phyloP scores from a whole-genome alignment of 805 yeast genomes.

The Barnettozyma vustinii region DNA sequence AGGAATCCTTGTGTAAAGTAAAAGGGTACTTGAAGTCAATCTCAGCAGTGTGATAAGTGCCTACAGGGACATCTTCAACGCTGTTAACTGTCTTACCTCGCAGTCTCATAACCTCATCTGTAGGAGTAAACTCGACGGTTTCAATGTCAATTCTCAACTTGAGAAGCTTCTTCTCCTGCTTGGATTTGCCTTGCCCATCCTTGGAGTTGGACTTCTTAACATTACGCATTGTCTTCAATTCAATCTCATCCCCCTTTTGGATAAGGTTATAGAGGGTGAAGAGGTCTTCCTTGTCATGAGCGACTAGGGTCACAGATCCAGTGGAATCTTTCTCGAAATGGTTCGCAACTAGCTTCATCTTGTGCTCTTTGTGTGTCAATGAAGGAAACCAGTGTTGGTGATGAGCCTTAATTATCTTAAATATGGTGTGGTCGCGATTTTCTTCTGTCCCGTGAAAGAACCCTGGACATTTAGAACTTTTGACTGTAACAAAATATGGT shows the following conservation, averaged over 20 bases:
- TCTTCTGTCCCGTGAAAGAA: not conserved
- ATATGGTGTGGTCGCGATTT: not conserved
- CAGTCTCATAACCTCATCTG: slow-evolving; percentile 69
- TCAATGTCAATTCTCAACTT: slow-evolving; percentile 58
- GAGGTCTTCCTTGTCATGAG: slow-evolving; percentile 88
- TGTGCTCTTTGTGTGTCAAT: not conserved
- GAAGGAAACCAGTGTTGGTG: not conserved
- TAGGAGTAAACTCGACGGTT: slow-evolving; percentile 71
- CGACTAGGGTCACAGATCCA: slow-evolving; percentile 61
- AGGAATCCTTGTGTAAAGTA: slow-evolving; percentile 64
- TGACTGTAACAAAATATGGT: no score
- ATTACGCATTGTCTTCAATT: slow-evolving; percentile 63
- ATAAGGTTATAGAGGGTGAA: slow-evolving; percentile 84
- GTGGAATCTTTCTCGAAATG: slow-evolving; percentile 51
- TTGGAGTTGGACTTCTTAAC: slow-evolving; percentile 33
- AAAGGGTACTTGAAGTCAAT: slow-evolving; percentile 66
- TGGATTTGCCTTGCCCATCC: slow-evolving; percentile 12
- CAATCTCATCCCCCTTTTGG: slow-evolving; percentile 68
- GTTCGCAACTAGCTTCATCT: slow-evolving; percentile 54
- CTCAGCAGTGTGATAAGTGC: slow-evolving; percentile 85
- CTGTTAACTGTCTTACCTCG: slow-evolving; percentile 69
- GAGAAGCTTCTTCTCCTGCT: slow-evolving; percentile 50
- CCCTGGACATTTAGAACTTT: no score
- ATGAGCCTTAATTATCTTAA: not conserved
- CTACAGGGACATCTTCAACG: slow-evolving; percentile 72